Evolutionary conservation across 495 filamentous ascomycete genomes (phyloP), one percentile per base, ranked within the genome.

Genomic region (Amorphotheca resinae): DNA sequence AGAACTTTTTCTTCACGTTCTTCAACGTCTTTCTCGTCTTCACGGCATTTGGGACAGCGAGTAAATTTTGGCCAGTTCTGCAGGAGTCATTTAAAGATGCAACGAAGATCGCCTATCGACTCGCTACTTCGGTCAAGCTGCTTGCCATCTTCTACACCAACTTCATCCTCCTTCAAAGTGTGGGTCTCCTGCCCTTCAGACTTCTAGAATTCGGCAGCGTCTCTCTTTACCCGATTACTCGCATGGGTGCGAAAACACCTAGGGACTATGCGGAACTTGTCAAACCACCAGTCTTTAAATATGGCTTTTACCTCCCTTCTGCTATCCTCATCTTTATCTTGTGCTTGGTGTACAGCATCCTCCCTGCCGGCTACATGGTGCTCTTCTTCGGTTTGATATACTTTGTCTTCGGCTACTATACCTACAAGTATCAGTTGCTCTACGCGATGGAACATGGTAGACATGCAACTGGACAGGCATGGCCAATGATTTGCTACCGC

Each of bases 1-100:
- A 99, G 67, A 99, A 95, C 57, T 99, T 95, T 64, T 95, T 95
- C 72, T 99, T 96, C 62, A 86, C 82, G 23, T 99, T 99, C 67
- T 95, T 96, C 75, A 99, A 99, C 64, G 78, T 95, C 17, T 99
- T 99, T 64, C 67, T 96, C 40, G 72, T 95, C 33, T 95, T 95
- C 58, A 94, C 91, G 2, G 76, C 93, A 20, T 82, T 93, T 33
- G 86, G 88, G 38, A 86, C 87, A 22, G 86, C 81, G 5, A 73
- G 73, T 45, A 70, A 80, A 28, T 80, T 91, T 54, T 76, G 76
- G 62, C 62, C 79, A 36, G 71, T 75, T 26, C 68, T 95, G 9
- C 75, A 77, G 33, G 74, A 87, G 40, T 72, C 78, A 6, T 66
- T 93, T 44, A 76, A 71, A 45, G 84, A 95, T 57, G 80, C 87